Conservation (phyloP, 345 rosid species). For the Balakata baccata region DNA sequence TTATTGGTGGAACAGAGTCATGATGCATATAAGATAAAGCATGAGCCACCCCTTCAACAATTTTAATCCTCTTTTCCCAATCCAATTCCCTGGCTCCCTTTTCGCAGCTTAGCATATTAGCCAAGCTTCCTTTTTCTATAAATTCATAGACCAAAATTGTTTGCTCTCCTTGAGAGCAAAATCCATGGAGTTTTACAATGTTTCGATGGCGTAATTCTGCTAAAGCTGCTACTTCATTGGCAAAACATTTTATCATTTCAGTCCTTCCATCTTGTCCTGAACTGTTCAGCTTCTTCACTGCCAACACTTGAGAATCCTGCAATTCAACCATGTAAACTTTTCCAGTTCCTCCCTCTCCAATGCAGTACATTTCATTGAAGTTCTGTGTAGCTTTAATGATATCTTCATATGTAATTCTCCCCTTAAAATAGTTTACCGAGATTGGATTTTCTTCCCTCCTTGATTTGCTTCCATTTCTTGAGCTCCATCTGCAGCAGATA, state of each 20-base stretch:
- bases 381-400: slow-evolving; percentile 24
- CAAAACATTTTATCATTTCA: slow-evolving; percentile 14
- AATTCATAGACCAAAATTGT: slow-evolving; percentile 28
- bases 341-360: slow-evolving; percentile 29
- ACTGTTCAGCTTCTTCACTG: slow-evolving; percentile 28
- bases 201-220: slow-evolving; percentile 25
- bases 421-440: slow-evolving; percentile 8
- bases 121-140: slow-evolving; percentile 34
- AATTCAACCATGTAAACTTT: slow-evolving; percentile 24
- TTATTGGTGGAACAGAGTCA: slow-evolving; percentile 16
- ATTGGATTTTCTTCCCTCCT: not conserved
- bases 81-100: slow-evolving; percentile 18
- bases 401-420: slow-evolving; percentile 22
- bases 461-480: not conserved
- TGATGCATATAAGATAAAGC: slow-evolving; percentile 30
- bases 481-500: not conserved
- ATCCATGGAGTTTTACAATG: slow-evolving; percentile 32
- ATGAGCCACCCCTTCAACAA: slow-evolving; percentile 15
- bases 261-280: not conserved
- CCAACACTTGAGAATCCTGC: slow-evolving; percentile 13
- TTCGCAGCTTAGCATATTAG: slow-evolving; percentile 13
- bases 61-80: slow-evolving; percentile 29
- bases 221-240: slow-evolving; percentile 27
- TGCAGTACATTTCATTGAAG: slow-evolving; percentile 18
- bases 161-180: slow-evolving; percentile 6